Base-by-base conservation (phyloP, 768 basidiomycete genomes). In the Leccinum broughii region DNA sequence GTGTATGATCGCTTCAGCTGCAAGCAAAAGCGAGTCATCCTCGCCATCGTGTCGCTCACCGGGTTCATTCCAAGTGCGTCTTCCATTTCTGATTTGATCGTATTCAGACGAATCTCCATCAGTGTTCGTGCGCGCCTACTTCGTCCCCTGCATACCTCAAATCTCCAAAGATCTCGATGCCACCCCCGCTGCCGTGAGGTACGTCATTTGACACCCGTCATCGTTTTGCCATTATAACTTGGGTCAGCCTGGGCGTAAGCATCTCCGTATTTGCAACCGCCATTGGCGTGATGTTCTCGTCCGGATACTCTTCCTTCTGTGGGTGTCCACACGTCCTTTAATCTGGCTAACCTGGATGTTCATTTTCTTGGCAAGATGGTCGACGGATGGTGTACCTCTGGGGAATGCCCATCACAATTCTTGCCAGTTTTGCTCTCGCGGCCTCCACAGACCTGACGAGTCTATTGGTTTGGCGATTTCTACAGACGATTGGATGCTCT, bases 71-170 rank as follows among this genome's bases (percentile, higher is more conserved):
- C 85, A 20, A 76, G 90, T 91, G 64, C 51, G 81, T 62, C 5
- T 44, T 57, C 17, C 44, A 53, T 55, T 26, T 15, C 49, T 51
- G 41, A n/a, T 35, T 26, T 28, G 34, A 15, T 48, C 39, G 41
- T 6, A 50, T 50, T 14, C 17, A 32, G 20, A 15, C 51, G 22
- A 48, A 37, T 34, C 15, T 14, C 22, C 6, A 52, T 3, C 57
- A 93, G 90, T 87, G 41, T 85, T 93, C 60, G 84, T 88, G 0
- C 76, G 83, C 6, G 86, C 84, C 0, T 83, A 83, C 1, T 91
- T 93, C 68, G 79, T 90, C 3, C 90, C 90, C 0, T 85, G 85
- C 0, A 88, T 93, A 58, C 89, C 90, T 0, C 81, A 88, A 53
- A 85, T 94, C 51, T 84, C 90, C 9, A 73, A 70, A 24, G 90